Evolutionary conservation across 176 grass and related monocot genomes (phyloP).

Genomic region (Oryza meridionalis): DNA sequence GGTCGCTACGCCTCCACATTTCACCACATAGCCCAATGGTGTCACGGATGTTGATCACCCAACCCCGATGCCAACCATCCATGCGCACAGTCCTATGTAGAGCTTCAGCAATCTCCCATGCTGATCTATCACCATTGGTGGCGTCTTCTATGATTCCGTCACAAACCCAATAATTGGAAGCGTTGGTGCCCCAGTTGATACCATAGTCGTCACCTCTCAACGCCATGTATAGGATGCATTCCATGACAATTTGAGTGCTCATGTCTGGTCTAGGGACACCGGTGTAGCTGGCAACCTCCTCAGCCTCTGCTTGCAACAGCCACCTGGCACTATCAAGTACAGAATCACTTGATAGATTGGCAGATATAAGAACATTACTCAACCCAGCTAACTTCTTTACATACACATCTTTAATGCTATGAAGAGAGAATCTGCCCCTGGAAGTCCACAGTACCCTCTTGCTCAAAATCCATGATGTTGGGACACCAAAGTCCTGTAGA

Average conservation of each 20-base stretch:
- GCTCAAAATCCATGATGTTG: background rate
- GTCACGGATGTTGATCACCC: rapidly evolving
- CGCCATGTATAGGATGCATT: background rate
- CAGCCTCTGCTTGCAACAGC: background rate
- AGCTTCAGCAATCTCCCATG: background rate
- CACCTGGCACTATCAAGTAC: no score
- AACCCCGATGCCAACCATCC: no score
- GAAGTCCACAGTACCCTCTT: background rate
- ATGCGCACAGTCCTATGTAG: no score
- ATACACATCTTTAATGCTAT: no score
- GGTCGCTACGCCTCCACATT: background rate
- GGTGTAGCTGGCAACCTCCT: background rate
- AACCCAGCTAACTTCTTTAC: no score
- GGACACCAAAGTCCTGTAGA: background rate
- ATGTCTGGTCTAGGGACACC: background rate
- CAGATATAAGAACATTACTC: no score
- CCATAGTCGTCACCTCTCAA: background rate
- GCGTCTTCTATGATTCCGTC: background rate
- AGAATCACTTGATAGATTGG: no score
- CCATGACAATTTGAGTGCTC: background rate
- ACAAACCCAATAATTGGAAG: conserved; percentile 1
- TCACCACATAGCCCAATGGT: background rate
- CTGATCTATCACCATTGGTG: background rate
- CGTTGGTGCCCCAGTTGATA: background rate
- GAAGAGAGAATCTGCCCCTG: background rate